Base-by-base conservation (phyloP, 371 early-diverging fungal genomes). In the Syncephalis plumigaleata region DNA sequence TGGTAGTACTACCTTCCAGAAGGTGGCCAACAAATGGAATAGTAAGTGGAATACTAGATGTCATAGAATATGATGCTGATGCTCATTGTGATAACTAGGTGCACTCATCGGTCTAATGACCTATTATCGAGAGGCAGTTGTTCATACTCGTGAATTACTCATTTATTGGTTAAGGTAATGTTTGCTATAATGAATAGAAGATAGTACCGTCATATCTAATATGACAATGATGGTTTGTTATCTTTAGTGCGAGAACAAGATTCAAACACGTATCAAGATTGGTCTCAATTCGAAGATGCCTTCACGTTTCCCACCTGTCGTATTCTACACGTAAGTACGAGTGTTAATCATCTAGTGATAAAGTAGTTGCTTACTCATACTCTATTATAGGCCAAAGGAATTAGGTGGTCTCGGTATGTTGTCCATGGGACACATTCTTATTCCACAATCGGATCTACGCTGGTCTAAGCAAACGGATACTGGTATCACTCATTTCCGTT, bases 201-300 rank as follows among this genome's bases (percentile, higher is more conserved):
- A 31, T 7, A 31, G 11, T n/a, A n/a, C n/a, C n/a, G n/a, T n/a
- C n/a, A n/a, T n/a, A n/a, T n/a, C n/a, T n/a, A n/a, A n/a, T n/a
- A n/a, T n/a, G n/a, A n/a, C n/a, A n/a, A n/a, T n/a, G n/a, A n/a
- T n/a, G n/a, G n/a, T n/a, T n/a, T n/a, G n/a, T n/a, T n/a, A n/a
- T n/a, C n/a, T 31, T 31, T 31, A 27, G 66, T 81, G 80, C 54
- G 98, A 99, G 64, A 91, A 89, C 66, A 95, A 92, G 73, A 90
- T 98, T 44, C 94, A 96, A 64, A 90, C 92, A n/a, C 81, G 93
- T 67, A 84, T 99, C 65, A 98, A 97, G 80, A 91, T 91, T 64
- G 96, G 95, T 55, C 78, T 99, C 54, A 98, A 98, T 69, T 88
- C 90, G 43, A 98, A 98, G 69, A 98, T 98, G 96, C 96, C 98